These are phyloP conservation scores for Rickenella mellea DNA, from an alignment of 768 basidiomycete genomes.

Conservation along the genomic window DNA sequence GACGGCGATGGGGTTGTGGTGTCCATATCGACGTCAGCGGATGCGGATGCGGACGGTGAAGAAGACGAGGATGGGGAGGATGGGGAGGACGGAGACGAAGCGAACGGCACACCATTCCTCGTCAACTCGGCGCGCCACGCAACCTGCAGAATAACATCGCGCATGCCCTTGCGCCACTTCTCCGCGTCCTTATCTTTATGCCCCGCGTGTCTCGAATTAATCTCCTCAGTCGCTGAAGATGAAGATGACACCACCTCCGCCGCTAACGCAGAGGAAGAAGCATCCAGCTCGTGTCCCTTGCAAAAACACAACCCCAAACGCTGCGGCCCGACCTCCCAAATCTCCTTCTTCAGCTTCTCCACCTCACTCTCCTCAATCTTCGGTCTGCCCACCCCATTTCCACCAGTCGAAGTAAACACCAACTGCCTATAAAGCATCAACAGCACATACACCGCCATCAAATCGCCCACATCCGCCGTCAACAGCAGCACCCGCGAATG, in stretches of 20 bases:
- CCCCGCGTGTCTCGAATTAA: conserved; percentile 14
- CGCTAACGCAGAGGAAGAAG: conserved; percentile 8
- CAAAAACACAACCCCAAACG: conserved; percentile 55
- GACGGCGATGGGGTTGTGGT: conserved; percentile 16
- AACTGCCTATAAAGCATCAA: conserved; percentile 75
- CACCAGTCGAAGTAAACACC: conserved; percentile 27
- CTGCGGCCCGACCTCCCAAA: conserved; percentile 56
- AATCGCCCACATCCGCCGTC: conserved; percentile 64
- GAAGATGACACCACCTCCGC: conserved; percentile 5
- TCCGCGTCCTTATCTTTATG: conserved; percentile 31
- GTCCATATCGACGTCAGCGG: too few species aligned
- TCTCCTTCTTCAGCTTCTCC: conserved; percentile 59
- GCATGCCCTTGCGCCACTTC: conserved; percentile 45
- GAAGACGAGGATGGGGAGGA: conserved; percentile 7
- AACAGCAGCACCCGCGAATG: conserved; percentile 56
- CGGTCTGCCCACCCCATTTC: conserved; percentile 19
- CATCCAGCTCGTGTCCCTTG: conserved; percentile 2
- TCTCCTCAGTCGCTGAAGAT: conserved; percentile 6
- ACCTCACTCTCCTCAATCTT: conserved; percentile 45
- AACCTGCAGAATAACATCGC: conserved; percentile 67
- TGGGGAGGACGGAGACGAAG: conserved; percentile 5
- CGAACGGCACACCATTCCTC: conserved; percentile 9
- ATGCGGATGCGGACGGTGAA: conserved; percentile 10
- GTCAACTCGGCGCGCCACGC: conserved; percentile 56
- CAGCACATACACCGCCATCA: conserved; percentile 70